Base-by-base conservation (phyloP, 176 grass and related monocot species). In the Melocanna baccifera region DNA sequence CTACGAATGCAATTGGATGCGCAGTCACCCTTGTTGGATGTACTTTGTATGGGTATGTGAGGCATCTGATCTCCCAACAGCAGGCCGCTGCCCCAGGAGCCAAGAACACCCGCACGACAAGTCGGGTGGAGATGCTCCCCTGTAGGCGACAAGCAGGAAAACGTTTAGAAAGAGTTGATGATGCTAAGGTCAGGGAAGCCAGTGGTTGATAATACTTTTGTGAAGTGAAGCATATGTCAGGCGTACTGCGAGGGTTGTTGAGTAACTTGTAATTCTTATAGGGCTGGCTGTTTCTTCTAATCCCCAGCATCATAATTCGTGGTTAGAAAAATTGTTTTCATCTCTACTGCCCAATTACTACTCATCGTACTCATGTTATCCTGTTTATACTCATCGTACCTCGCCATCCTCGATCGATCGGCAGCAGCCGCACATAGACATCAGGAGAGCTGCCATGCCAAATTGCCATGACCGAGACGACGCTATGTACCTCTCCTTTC, bases 11-110 rank as follows among this genome's bases (percentile, higher is more conserved):
- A 32, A 75, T 95, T 8, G 96, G 96, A 29, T 98, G 96, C 0
- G 93, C 84, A 36, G 86, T 95, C 81, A 98, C 96, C 15, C 91
- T 98, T 19, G 23, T 88, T 10, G 96, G 93, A 12, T 98, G 96
- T 75, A 98, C 96, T 43, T 98, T 98, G 80, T 98, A 98, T 78
- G 96, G 96, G 57, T 98, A 95, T 34, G 91, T 95, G 62, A 88
- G 91, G 62, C 93, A 98, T 75, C 69, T 90, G 52, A 85, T 93
- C 30, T 95, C 92, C 7, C 88, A 86, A 73, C 89, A 85, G 57
- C 89, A 92, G 55, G 58, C 91, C 71, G 40, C 52, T 7, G 63
- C 78, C 68, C 80, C 80, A 4, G 83, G 59, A 94, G 87, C 92
- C 87, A n/a, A 80, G 80, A 52, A 89, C 88, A 75, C 80, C 6